phyloP scores from a whole-genome alignment of 1,284 basidiomycete genomes.

The Naganishia cerealis region DNA sequence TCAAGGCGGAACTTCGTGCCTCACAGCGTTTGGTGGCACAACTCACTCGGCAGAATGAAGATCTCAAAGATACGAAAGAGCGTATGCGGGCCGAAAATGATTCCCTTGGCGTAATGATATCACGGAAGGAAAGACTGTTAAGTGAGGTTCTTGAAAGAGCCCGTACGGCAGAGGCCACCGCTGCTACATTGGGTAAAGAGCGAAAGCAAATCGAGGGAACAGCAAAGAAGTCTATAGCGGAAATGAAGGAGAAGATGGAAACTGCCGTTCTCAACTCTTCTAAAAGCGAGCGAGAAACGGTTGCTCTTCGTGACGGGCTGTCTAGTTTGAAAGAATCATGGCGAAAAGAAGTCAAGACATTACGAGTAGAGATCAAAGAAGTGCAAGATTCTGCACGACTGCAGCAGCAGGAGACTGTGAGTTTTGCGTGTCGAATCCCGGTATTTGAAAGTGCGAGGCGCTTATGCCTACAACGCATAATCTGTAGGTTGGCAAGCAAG shows the following conservation, averaged over 20 bases:
- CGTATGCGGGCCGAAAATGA: constrained; percentile 51
- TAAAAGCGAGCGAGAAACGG: constrained; percentile 47
- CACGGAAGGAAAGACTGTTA: constrained; percentile 49
- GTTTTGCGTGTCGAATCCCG: constrained; percentile 15
- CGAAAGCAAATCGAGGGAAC: constrained; percentile 46
- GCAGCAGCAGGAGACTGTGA: constrained; percentile 45
- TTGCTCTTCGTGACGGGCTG: constrained; percentile 46
- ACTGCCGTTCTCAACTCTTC: constrained; percentile 41
- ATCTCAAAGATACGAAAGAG: constrained; percentile 51
- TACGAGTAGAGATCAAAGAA: constrained; percentile 42
- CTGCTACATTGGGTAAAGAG: constrained; percentile 41
- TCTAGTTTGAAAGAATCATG: constrained; percentile 47
- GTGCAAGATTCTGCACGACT: constrained; percentile 38
- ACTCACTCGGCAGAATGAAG: constrained; percentile 51
- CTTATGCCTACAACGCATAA: background rate
- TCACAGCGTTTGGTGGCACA: constrained; percentile 34
- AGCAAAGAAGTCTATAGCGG: constrained; percentile 43
- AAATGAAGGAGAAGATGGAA: constrained; percentile 44
- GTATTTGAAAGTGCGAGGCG: background rate
- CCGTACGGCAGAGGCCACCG: constrained; percentile 45
- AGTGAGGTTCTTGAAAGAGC: constrained; percentile 51
- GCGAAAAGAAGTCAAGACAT: constrained; percentile 46
- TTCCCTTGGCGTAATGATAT: constrained; percentile 48
- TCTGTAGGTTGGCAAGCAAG: constrained; percentile 37
- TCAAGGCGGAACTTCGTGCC: constrained; percentile 23